Percentiles rank a stretch among this genome's conserved stretches.
Conservation (phyloP, 1,139 yeast genomes). For the Taphrina confusa region DNA sequence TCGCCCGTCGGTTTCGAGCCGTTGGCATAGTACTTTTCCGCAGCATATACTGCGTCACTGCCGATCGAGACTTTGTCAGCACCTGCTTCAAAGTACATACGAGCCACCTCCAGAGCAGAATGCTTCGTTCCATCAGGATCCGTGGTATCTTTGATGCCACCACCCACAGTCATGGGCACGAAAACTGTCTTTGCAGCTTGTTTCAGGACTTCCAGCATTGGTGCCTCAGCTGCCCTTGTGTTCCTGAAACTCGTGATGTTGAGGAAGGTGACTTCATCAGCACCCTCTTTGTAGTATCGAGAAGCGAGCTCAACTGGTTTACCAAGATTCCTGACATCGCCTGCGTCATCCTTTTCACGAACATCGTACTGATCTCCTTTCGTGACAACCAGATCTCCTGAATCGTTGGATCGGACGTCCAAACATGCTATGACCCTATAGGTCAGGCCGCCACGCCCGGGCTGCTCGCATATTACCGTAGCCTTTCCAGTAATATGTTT, state of each 20-base stretch:
- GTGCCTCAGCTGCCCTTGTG: constrained; percentile 86
- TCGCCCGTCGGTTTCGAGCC: constrained; percentile 64
- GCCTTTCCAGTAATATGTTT: constrained; percentile 42
- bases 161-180: constrained; percentile 96
- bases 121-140: constrained; percentile 77
- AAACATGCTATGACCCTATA: constrained; percentile 91
- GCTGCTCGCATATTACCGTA: constrained; percentile 29
- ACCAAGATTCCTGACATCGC: constrained; percentile 81
- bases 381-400: constrained; percentile 92
- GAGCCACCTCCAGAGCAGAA: constrained; percentile 87
- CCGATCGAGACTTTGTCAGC: constrained; percentile 98
- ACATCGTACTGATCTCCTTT: constrained; percentile 98
- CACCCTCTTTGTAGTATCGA: constrained; percentile 86
- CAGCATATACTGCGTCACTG: constrained; percentile 91
- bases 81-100: constrained; percentile 87
- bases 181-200: constrained; percentile 84
- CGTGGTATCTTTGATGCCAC: constrained; percentile 86
- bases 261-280: constrained; percentile 91
- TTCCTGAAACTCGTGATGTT: constrained; percentile 94
- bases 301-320: constrained; percentile 94
- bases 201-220: constrained; percentile 86
- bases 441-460: constrained; percentile 60
- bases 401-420: constrained; percentile 92
- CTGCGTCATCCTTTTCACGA: constrained; percentile 59
- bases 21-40: constrained; percentile 70